These are phyloP conservation scores for Globisporangium cystogenes DNA, from an alignment of 352 stramenopile genomes.

Conservation along the genomic window DNA sequence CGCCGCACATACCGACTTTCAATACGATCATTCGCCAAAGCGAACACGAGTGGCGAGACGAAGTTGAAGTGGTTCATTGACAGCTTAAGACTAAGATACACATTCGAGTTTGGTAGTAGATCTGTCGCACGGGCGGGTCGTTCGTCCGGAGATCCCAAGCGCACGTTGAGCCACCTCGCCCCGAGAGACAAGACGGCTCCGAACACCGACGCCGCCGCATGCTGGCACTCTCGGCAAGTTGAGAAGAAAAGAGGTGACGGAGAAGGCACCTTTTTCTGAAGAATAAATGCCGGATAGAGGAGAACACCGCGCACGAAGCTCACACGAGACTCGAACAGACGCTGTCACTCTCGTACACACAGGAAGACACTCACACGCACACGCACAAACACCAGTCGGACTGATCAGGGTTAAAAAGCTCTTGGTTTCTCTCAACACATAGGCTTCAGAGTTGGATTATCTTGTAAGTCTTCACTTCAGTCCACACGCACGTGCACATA, in stretches of 20 bases:
- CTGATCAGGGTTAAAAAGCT: slow-evolving; percentile 87
- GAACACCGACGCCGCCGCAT: slow-evolving; percentile 10
- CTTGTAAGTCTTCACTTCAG: slow-evolving; percentile 63
- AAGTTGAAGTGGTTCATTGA: too few species aligned
- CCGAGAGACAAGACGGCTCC: neutral
- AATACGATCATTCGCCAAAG: too few species aligned
- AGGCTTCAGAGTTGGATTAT: slow-evolving; percentile 85
- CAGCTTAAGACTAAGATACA: too few species aligned
- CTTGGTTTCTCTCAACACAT: slow-evolving; percentile 69
- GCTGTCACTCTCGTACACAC: neutral
- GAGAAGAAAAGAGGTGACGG: slow-evolving; percentile 28
- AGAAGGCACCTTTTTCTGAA: slow-evolving; percentile 24
- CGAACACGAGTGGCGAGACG: too few species aligned
- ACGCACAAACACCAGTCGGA: slow-evolving; percentile 22
- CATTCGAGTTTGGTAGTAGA: too few species aligned
- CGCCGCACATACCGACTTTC: too few species aligned
- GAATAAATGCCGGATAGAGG: slow-evolving; percentile 25
- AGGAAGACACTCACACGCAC: slow-evolving; percentile 11
- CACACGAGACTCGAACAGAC: neutral
- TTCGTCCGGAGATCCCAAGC: slow-evolving; percentile 19
- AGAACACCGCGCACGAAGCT: neutral
- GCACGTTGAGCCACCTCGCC: neutral
- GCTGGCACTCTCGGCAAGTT: slow-evolving; percentile 23
- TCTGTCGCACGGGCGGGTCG: slow-evolving; percentile 7
- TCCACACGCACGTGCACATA: slow-evolving; percentile 15